Evolutionary conservation across 1,284 basidiomycete species (phyloP).

Genomic region (Singerocomus inundabilis): DNA sequence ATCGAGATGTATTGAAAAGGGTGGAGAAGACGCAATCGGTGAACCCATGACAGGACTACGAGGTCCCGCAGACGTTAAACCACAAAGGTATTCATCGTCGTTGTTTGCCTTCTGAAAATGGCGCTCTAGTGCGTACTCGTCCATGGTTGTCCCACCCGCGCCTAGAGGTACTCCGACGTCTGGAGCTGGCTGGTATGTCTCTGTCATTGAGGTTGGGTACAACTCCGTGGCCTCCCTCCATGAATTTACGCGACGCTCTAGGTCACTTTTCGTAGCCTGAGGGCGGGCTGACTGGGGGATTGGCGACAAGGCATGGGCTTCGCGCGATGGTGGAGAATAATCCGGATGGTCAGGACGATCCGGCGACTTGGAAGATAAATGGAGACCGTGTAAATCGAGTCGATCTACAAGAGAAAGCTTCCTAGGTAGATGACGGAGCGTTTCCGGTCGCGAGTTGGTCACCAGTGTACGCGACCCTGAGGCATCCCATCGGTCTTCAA

Average conservation of each 20-base stretch:
- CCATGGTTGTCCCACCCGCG: constrained; percentile 10
- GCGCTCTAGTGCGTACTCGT: constrained; percentile 24
- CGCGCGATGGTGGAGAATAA: not conserved
- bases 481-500: constrained; percentile 37
- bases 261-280: constrained; percentile 44
- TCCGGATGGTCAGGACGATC: constrained; percentile 21
- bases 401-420: constrained; percentile 69
- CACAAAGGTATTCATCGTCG: constrained; percentile 66
- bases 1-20: constrained; percentile 51
- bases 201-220: constrained; percentile 47
- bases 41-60: constrained; percentile 41
- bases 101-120: constrained; percentile 27
- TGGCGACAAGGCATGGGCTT: constrained; percentile 48
- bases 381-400: constrained; percentile 45
- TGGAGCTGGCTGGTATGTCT: constrained; percentile 25
- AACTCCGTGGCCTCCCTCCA: constrained; percentile 61
- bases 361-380: constrained; percentile 33
- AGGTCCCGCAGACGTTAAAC: constrained; percentile 62
- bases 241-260: constrained; percentile 57
- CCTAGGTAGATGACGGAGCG: constrained; percentile 52
- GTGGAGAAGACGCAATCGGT: constrained; percentile 37
- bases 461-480: constrained; percentile 29
- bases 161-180: constrained; percentile 5
- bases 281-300: constrained; percentile 63
- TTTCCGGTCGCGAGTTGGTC: constrained; percentile 19